Evolutionary conservation across 2,329 filamentous ascomycete species (phyloP).

Genomic region (Penicillium olsonii): DNA sequence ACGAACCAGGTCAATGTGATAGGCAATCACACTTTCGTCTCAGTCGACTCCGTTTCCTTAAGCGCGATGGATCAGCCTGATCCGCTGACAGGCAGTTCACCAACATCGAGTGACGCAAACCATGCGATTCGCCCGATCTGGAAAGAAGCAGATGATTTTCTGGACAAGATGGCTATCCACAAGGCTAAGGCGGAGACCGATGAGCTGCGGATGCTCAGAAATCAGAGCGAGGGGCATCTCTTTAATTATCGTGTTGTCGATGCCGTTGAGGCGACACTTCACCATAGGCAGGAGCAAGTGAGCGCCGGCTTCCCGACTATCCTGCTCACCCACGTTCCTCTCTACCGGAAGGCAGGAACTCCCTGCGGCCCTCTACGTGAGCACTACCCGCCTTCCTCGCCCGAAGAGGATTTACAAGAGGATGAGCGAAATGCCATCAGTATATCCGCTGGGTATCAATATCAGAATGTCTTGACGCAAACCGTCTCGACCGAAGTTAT

Average conservation of each 20-base stretch:
- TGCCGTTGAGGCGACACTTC: conserved; percentile 47
- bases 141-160: conserved; percentile 73
- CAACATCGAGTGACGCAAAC: conserved; percentile 46
- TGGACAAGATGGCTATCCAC: conserved; percentile 64
- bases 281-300: conserved; percentile 22
- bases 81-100: conserved; percentile 47
- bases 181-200: conserved; percentile 70
- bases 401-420: conserved; percentile 56
- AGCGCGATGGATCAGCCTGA: conserved; percentile 69
- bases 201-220: conserved; percentile 67
- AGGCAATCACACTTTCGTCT: conserved; percentile 94
- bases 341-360: conserved; percentile 79
- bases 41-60: conserved; percentile 83
- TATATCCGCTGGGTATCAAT: conserved; percentile 82
- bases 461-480: conserved; percentile 87
- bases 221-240: conserved; percentile 56
- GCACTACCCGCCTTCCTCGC: conserved; percentile 71
- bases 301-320: conserved; percentile 76
- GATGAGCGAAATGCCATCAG: conserved; percentile 78
- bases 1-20: conserved; percentile 88
- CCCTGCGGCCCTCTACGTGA: conserved; percentile 87
- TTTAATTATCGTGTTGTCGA: conserved; percentile 64
- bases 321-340: conserved; percentile 84
- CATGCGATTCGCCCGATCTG: conserved; percentile 66
- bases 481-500: conserved; percentile 75